Percentiles rank a stretch among this genome's conserved stretches.
Conservation (phyloP, 768 basidiomycete genomes). For the Naganishia vaughanmartiniae region DNA sequence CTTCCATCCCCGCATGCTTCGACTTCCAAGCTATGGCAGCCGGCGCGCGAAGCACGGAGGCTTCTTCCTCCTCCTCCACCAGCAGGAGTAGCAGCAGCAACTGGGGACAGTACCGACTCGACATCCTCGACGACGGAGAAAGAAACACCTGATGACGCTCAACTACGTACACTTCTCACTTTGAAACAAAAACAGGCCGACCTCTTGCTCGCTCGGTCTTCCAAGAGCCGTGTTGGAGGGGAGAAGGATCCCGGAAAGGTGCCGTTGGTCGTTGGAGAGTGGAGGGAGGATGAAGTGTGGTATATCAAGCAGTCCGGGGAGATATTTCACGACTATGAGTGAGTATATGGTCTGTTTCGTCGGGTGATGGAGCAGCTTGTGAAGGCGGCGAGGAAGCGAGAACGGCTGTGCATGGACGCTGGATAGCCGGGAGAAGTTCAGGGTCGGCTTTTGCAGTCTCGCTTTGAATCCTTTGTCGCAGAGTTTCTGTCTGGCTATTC, state of each 20-base stretch:
- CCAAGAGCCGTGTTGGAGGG: neutral
- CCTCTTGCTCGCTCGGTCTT: neutral
- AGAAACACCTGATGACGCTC: neutral
- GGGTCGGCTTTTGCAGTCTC: no score
- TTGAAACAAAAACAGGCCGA: conserved; percentile 17
- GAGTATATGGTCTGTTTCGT: neutral
- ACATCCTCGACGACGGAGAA: neutral
- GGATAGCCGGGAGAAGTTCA: no score
- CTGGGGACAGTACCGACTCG: neutral
- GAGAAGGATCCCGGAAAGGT: neutral
- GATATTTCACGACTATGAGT: conserved; percentile 32
- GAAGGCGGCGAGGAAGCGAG: neutral
- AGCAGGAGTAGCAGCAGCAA: no score
- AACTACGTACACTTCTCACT: neutral
- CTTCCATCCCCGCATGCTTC: neutral
- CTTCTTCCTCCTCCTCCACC: neutral
- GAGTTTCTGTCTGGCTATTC: no score
- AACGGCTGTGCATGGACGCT: no score
- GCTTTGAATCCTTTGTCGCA: no score
- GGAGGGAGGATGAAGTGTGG: conserved; percentile 31
- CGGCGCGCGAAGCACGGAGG: neutral
- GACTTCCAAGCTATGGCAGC: conserved; percentile 9
- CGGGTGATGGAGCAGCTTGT: no score
- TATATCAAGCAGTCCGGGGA: conserved; percentile 29
- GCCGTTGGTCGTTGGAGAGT: conserved; percentile 4